Percentiles rank a stretch among this genome's conserved stretches.
Evolutionary conservation across 345 rosid genomes (phyloP).

Genomic region (Kandelia obovata): DNA sequence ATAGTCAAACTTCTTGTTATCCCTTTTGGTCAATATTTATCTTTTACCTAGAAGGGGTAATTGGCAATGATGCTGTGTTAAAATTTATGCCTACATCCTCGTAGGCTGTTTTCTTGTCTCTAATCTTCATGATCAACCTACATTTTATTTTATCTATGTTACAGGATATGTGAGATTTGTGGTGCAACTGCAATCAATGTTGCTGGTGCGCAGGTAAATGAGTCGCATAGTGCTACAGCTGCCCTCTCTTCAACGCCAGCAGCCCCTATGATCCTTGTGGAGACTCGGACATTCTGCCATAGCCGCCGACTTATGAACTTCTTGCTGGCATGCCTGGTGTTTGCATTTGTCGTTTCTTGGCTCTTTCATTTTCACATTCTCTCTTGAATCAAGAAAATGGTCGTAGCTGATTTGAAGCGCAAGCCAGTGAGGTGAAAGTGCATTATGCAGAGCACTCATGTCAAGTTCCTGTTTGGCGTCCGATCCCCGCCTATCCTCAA

Average conservation of each 20-base stretch:
- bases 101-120: neutral
- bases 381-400: conserved; percentile 12
- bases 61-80: neutral
- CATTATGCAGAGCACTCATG: neutral
- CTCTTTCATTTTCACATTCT: conserved; percentile 52
- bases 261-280: conserved; percentile 33
- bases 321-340: conserved; percentile 53
- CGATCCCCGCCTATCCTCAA: neutral
- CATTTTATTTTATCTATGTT: neutral
- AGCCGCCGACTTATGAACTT: conserved; percentile 62
- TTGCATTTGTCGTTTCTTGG: conserved; percentile 66
- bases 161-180: conserved; percentile 65
- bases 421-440: neutral
- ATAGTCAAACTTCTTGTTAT: too few relatives aligned
- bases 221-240: conserved; percentile 21
- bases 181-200: conserved; percentile 49
- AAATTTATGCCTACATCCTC: neutral
- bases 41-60: too few relatives aligned
- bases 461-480: neutral
- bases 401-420: neutral
- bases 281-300: conserved; percentile 47
- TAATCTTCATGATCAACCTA: neutral
- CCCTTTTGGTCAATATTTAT: too few relatives aligned
- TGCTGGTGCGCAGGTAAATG: conserved; percentile 38
- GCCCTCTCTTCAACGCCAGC: conserved; percentile 27